Conservation (phyloP, 2,329 filamentous ascomycete species). For the Fusarium xyrophilum region DNA sequence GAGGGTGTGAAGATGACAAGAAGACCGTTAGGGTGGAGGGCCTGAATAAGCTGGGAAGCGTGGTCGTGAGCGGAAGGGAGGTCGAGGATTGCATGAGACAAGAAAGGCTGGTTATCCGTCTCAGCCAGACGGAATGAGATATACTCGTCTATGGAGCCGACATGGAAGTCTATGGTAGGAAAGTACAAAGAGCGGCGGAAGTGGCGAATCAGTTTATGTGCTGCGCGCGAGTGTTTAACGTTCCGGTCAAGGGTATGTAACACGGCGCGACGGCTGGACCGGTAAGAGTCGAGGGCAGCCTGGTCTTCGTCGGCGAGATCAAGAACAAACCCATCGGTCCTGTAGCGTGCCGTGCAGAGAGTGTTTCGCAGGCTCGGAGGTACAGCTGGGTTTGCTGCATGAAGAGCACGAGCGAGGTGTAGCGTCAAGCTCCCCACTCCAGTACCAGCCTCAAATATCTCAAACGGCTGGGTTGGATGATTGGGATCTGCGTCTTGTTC, state of each 20-base stretch:
- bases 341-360: conserved; percentile 40
- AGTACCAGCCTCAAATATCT: conserved; percentile 84
- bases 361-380: conserved; percentile 52
- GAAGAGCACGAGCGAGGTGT: conserved; percentile 76
- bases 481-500: conserved; percentile 41
- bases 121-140: conserved; percentile 58
- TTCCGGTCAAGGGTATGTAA: conserved; percentile 77
- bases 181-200: conserved; percentile 76
- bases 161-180: conserved; percentile 75
- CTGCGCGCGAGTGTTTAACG: conserved; percentile 66
- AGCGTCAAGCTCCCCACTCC: conserved; percentile 83
- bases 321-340: conserved; percentile 29
- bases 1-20: conserved; percentile 77
- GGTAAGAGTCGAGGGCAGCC: conserved; percentile 53
- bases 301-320: conserved; percentile 43
- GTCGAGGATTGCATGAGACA: conserved; percentile 76
- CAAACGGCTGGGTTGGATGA: conserved; percentile 56
- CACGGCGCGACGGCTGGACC: conserved; percentile 66
- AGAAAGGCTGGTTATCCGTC: conserved; percentile 62
- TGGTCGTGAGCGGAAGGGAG: conserved; percentile 67
- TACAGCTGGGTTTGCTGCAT: conserved; percentile 69
- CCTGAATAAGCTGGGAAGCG: conserved; percentile 56
- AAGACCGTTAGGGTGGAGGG: conserved; percentile 68
- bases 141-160: conserved; percentile 70
- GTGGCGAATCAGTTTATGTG: conserved; percentile 67